Evolutionary conservation across 2,329 filamentous ascomycete genomes (phyloP), one percentile per base, ranked within the genome.

Genomic region (Mycosphaerella sp.): DNA sequence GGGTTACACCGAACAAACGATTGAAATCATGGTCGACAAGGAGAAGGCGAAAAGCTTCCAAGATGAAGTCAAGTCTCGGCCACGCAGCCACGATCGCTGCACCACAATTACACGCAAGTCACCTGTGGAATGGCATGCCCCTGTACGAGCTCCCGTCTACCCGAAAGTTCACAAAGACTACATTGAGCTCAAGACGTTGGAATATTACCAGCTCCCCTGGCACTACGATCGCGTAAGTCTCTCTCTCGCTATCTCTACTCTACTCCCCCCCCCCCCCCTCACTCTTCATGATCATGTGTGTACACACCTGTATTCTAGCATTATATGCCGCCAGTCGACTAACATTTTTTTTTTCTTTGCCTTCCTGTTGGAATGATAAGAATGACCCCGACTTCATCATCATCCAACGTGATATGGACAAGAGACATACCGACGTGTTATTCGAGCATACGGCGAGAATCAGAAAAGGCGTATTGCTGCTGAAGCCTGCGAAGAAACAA

Each of bases 391-490:
- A 76, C 51, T 78, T 73, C 66, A 73, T 77, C 64, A 74, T 78
- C 62, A 74, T 78, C 54, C 68, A 76, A 9, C 72, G 73, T 48
- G 75, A 78, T 56, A 75, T 78, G 71, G 71, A 73, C 59, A 70
- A 71, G 45, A 67, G 69, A 52, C 74, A 77, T 49, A 78, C 75
- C 4, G 74, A 78, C 41, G 68, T 77, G 26, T 65, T 78, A 31
- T 78, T 78, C 59, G 76, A 78, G 60, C 76, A 78, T 57, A 78
- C 76, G 11, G 69, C 70, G 11, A 71, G 74, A 23, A 67, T 77
- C 17, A 72, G 74, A 48, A 62, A 64, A 7, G 67, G 68, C 39
- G 69, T 66, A 36, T 62, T 77, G 48, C 67, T 76, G 51, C 71
- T 76, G 46, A 73, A 77, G 59, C 64, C 65, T 53, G 63, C 65